Percentiles rank a stretch among this genome's conserved stretches.
Evolutionary conservation across 2,329 filamentous ascomycete species (phyloP).

Genomic region (Monilinia fructigena): DNA sequence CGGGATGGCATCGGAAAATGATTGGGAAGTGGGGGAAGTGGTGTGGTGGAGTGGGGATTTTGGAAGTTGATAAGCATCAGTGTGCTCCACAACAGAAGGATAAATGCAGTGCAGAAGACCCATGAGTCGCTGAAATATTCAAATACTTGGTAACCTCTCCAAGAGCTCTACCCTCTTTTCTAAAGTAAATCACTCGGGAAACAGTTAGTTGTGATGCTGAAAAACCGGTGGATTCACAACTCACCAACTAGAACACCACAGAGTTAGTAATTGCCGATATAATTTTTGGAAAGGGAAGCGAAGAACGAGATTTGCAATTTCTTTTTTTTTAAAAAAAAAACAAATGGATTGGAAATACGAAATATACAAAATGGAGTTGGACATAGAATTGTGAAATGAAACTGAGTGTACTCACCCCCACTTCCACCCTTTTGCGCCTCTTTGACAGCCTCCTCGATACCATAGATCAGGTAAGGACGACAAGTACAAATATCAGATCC

Average conservation of each 20-base stretch:
- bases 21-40: conserved; percentile 63
- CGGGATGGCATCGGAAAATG: conserved; percentile 26
- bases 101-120: conserved; percentile 23
- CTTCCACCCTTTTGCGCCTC: conserved; percentile 69
- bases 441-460: conserved; percentile 95
- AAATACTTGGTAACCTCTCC: conserved; percentile 68
- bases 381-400: not conserved
- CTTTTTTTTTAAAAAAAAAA: conserved; percentile 53
- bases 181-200: conserved; percentile 84
- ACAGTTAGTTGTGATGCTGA: conserved; percentile 9
- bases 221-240: not conserved
- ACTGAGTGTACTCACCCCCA: conserved; percentile 26
- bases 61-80: conserved; percentile 17
- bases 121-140: conserved; percentile 14
- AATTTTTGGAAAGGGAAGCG: not conserved
- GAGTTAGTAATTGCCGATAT: conserved; percentile 8
- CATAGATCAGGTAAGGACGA: conserved; percentile 91
- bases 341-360: conserved; percentile 40
- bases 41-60: conserved; percentile 67
- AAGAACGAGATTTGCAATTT: conserved; percentile 54
- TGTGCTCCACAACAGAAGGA: conserved; percentile 22
- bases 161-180: conserved; percentile 91
- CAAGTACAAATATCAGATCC: conserved; percentile 98
- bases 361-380: not conserved
- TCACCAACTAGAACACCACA: conserved; percentile 19